A percentile compares a stretch with the other conserved stretches of the same genome.
Conservation (phyloP, 495 filamentous ascomycete genomes). For the Xylaria acuta region DNA sequence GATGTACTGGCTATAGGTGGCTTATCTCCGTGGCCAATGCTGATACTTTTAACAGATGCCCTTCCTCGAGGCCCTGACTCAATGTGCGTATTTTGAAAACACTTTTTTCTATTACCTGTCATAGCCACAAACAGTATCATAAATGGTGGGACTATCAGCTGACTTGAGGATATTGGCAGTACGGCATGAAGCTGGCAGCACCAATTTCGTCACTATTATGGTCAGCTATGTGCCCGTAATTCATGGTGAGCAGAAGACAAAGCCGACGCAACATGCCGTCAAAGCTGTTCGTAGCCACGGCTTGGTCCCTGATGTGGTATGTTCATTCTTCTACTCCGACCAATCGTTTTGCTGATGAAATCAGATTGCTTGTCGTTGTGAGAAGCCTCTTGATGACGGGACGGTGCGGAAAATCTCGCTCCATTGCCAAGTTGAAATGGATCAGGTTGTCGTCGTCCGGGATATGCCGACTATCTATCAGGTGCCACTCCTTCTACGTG, state of each 20-base stretch:
- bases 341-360: background rate
- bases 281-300: conserved; percentile 80
- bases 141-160: background rate
- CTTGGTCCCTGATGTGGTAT: conserved; percentile 80
- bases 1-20: background rate
- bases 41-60: conserved; percentile 55
- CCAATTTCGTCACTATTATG: conserved; percentile 86
- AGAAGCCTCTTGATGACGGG: conserved; percentile 68
- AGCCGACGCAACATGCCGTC: conserved; percentile 92
- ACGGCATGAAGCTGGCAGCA: conserved; percentile 69
- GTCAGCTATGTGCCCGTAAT: conserved; percentile 80
- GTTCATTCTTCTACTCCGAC: conserved; percentile 27
- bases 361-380: conserved; percentile 91
- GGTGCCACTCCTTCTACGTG: conserved; percentile 85
- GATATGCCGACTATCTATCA: conserved; percentile 90
- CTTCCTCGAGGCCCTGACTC: conserved; percentile 85
- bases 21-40: background rate
- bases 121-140: background rate
- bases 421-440: conserved; percentile 79
- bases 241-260: conserved; percentile 91
- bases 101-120: background rate
- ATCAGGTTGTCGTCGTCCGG: conserved; percentile 85
- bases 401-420: conserved; percentile 88
- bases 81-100: conserved; percentile 44
- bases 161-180: conserved; percentile 41